Conservation (phyloP, 2,329 filamentous ascomycete genomes). For the Phyllachora maydis region DNA sequence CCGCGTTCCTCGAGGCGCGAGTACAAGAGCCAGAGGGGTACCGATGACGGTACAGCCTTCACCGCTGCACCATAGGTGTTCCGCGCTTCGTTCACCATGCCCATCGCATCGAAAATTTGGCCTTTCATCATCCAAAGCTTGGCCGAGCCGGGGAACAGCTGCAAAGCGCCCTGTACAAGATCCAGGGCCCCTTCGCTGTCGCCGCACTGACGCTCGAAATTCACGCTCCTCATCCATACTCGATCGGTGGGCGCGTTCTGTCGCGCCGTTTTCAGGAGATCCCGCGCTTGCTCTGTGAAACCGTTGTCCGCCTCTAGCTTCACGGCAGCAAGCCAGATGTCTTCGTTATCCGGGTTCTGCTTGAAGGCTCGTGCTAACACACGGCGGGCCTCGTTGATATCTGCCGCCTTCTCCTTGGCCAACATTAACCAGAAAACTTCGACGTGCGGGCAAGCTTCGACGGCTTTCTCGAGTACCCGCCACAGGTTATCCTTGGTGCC, state of each 20-base stretch:
- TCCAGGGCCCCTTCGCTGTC: constrained; percentile 67
- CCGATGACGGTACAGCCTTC: constrained; percentile 64
- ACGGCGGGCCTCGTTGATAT: constrained; percentile 67
- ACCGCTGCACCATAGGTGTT: constrained; percentile 82
- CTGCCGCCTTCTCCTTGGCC: constrained; percentile 77
- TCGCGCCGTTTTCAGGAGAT: constrained; percentile 63
- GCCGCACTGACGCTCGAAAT: constrained; percentile 73
- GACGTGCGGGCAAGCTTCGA: constrained; percentile 79
- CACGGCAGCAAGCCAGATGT: constrained; percentile 93
- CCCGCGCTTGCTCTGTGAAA: constrained; percentile 61
- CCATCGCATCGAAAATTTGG: constrained; percentile 79
- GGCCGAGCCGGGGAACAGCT: constrained; percentile 63
- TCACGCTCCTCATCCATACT: constrained; percentile 91
- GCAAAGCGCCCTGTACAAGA: constrained; percentile 68
- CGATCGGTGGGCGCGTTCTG: constrained; percentile 84
- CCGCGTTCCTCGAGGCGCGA: constrained; percentile 70
- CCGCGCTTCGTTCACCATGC: constrained; percentile 62
- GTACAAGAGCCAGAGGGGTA: constrained; percentile 78
- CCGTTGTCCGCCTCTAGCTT: constrained; percentile 87
- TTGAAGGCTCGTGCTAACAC: constrained; percentile 83
- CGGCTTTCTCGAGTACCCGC: constrained; percentile 75
- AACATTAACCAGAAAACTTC: constrained; percentile 93
- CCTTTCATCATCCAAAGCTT: constrained; percentile 99
- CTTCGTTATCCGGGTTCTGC: constrained; percentile 89
- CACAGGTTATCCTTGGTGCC: constrained; percentile 68